Evolutionary conservation across 305 asterid genomes (phyloP).

Genomic region (Rubia occidens): DNA sequence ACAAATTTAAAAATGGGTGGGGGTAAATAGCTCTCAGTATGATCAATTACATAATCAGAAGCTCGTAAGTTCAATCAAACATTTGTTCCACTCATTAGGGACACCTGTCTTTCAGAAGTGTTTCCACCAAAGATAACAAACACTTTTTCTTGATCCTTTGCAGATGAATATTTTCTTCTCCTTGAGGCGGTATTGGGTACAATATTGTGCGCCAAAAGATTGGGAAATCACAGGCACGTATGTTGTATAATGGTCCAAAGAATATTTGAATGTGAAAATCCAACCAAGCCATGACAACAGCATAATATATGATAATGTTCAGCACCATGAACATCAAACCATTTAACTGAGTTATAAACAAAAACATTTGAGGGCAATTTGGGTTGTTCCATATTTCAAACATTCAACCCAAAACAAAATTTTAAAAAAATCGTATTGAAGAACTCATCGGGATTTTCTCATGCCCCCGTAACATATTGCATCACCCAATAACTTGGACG

Average conservation of each 20-base stretch:
- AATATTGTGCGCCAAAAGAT: conserved; percentile 33
- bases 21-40: background rate
- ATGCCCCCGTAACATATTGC: too few species aligned
- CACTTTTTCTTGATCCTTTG: conserved; percentile 37
- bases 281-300: conserved; percentile 45
- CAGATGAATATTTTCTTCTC: conserved; percentile 30
- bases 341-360: background rate
- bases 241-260: conserved; percentile 68
- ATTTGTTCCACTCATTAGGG: conserved; percentile 95
- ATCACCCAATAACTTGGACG: too few species aligned
- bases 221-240: conserved; percentile 79
- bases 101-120: conserved; percentile 91
- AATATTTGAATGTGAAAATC: conserved; percentile 84
- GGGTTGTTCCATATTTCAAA: background rate
- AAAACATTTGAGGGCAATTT: background rate
- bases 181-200: conserved; percentile 35
- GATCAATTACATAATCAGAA: conserved; percentile 59
- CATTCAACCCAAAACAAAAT: too few species aligned
- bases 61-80: conserved; percentile 87
- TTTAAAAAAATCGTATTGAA: too few species aligned
- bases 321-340: background rate
- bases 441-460: too few species aligned
- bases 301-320: background rate
- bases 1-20: background rate
- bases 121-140: conserved; percentile 84